These are phyloP conservation scores for Podochytrium sp. DNA, from an alignment of 192 early-diverging fungal species.

Conservation along the genomic window DNA sequence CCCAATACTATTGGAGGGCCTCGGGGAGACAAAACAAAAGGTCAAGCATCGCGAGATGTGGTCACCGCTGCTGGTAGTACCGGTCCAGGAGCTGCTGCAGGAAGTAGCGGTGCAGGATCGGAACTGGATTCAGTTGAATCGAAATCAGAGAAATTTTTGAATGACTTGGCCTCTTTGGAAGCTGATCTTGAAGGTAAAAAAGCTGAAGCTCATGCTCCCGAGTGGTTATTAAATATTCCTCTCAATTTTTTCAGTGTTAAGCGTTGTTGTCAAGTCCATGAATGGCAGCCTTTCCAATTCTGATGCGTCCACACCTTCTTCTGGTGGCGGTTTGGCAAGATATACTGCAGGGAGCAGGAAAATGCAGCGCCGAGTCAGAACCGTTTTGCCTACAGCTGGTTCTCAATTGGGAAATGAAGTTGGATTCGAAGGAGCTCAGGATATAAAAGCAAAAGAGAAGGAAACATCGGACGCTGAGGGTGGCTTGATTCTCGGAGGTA, in stretches of 20 bases:
- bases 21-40: neutral
- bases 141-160: constrained; percentile 44
- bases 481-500: too few relatives aligned
- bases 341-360: constrained; percentile 30
- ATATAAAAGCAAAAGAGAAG: too few relatives aligned
- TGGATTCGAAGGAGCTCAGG: too few relatives aligned
- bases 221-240: too few relatives aligned
- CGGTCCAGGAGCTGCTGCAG: neutral
- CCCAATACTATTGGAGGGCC: neutral
- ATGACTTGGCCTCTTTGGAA: constrained; percentile 51
- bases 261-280: constrained; percentile 22
- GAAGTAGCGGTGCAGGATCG: neutral
- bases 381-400: too few relatives aligned
- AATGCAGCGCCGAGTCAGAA: neutral
- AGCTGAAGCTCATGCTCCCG: too few relatives aligned
- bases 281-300: neutral
- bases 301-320: constrained; percentile 14
- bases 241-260: too few relatives aligned
- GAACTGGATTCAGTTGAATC: constrained; percentile 19
- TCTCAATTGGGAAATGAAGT: too few relatives aligned
- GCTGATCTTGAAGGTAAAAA: constrained; percentile 55
- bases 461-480: too few relatives aligned
- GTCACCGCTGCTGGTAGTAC: neutral
- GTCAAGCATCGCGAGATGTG: neutral
- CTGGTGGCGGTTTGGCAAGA: constrained; percentile 9